Conservation (phyloP, 2,329 filamentous ascomycete species). For the Fusarium caatingaense region DNA sequence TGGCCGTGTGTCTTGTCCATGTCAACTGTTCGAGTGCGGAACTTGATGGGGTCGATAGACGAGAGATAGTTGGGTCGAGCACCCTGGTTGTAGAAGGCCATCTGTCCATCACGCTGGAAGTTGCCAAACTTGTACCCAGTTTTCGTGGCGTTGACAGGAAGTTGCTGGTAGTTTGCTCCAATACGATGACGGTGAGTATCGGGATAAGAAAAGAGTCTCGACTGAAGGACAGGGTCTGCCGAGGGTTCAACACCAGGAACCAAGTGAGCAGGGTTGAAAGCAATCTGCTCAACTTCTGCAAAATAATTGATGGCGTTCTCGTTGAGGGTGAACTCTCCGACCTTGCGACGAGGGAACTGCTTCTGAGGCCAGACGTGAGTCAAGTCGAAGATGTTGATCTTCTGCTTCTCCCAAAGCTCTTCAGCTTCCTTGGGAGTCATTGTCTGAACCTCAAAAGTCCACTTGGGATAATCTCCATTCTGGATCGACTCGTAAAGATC, state of each 20-base stretch:
- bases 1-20: conserved; percentile 31
- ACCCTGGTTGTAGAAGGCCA: conserved; percentile 35
- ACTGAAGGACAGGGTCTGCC: conserved; percentile 71
- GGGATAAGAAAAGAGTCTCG: conserved; percentile 69
- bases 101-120: conserved; percentile 35
- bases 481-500: conserved; percentile 36
- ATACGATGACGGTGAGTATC: conserved; percentile 73
- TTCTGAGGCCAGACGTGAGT: conserved; percentile 67
- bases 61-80: conserved; percentile 30
- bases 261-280: conserved; percentile 73
- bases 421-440: conserved; percentile 33
- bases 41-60: conserved; percentile 30
- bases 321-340: conserved; percentile 76
- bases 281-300: conserved; percentile 74
- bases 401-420: conserved; percentile 41
- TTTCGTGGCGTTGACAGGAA: conserved; percentile 26
- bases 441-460: conserved; percentile 65
- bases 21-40: conserved; percentile 14
- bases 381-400: conserved; percentile 66
- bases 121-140: conserved; percentile 17
- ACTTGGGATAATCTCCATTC: conserved; percentile 60
- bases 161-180: conserved; percentile 68
- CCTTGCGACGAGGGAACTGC: conserved; percentile 44
- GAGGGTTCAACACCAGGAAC: conserved; percentile 72
- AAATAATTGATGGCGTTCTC: conserved; percentile 71